Conservation (phyloP, 306 rosid genomes). For the Urtica urens region DNA sequence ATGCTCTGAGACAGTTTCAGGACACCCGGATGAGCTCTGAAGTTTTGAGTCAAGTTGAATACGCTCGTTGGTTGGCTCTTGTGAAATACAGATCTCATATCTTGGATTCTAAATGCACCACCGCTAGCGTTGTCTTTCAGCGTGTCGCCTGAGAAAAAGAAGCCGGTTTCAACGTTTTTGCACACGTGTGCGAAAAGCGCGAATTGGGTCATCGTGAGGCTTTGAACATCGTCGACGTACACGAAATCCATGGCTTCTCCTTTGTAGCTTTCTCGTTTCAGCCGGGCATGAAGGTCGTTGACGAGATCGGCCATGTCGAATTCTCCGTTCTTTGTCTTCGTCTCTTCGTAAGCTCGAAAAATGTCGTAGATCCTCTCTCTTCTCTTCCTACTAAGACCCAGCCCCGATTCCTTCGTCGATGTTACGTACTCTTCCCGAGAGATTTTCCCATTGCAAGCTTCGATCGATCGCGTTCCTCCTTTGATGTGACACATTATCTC, state of each 20-base stretch:
- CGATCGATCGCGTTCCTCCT: constrained; percentile 35
- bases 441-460: constrained; percentile 33
- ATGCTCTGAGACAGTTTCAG: constrained; percentile 51
- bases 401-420: constrained; percentile 26
- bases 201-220: constrained; percentile 65
- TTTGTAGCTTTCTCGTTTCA: constrained; percentile 24
- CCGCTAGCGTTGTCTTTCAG: constrained; percentile 67
- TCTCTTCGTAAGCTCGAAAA: constrained; percentile 43
- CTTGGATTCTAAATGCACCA: constrained; percentile 59
- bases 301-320: constrained; percentile 72
- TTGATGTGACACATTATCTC: constrained; percentile 65
- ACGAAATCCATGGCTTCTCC: constrained; percentile 50
- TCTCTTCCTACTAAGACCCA: constrained; percentile 27
- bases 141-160: constrained; percentile 69
- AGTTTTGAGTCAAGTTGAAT: constrained; percentile 45
- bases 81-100: constrained; percentile 46
- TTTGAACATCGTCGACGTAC: constrained; percentile 76
- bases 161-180: constrained; percentile 59
- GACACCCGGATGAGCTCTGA: constrained; percentile 57
- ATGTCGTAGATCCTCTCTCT: constrained; percentile 46
- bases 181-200: constrained; percentile 59
- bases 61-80: constrained; percentile 34
- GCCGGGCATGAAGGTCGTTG: constrained; percentile 47
- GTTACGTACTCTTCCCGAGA: constrained; percentile 31
- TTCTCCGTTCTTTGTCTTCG: constrained; percentile 48